Conservation (phyloP, 371 early-diverging fungal genomes). For the Lichtheimia ramosa region DNA sequence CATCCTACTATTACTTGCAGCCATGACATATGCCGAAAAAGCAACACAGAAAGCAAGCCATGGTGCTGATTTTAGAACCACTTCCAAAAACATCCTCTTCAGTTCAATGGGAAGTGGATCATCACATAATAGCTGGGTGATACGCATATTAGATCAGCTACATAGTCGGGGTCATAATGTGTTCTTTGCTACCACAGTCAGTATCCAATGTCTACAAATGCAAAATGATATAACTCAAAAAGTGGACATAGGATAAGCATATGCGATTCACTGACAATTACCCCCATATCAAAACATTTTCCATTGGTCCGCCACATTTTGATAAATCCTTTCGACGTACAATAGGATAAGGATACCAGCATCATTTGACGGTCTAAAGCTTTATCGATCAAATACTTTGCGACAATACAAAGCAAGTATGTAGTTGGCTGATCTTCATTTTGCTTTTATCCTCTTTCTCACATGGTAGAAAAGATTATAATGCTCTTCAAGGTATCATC, state of each 20-base stretch:
- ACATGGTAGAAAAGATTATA: neutral
- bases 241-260: slow-evolving; percentile 17
- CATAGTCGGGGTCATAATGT: slow-evolving; percentile 8
- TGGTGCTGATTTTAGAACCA: neutral
- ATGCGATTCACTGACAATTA: slow-evolving; percentile 13
- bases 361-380: neutral
- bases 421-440: neutral
- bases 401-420: neutral
- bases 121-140: slow-evolving; percentile 12
- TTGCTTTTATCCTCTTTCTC: too few species aligned
- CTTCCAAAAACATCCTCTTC: slow-evolving; percentile 12
- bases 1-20: too few species aligned
- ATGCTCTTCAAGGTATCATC: neutral
- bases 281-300: slow-evolving; percentile 10
- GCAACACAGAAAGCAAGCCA: too few species aligned
- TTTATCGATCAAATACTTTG: neutral
- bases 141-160: slow-evolving; percentile 8
- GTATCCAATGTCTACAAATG: neutral
- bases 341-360: neutral
- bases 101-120: slow-evolving; percentile 6
- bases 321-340: neutral
- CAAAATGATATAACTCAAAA: neutral
- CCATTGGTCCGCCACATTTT: slow-evolving; percentile 9
- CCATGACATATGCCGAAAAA: too few species aligned
- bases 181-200: slow-evolving; percentile 8